These are phyloP conservation scores for Lindgomyces ingoldianus DNA, from an alignment of 495 filamentous ascomycete genomes.

Conservation along the genomic window DNA sequence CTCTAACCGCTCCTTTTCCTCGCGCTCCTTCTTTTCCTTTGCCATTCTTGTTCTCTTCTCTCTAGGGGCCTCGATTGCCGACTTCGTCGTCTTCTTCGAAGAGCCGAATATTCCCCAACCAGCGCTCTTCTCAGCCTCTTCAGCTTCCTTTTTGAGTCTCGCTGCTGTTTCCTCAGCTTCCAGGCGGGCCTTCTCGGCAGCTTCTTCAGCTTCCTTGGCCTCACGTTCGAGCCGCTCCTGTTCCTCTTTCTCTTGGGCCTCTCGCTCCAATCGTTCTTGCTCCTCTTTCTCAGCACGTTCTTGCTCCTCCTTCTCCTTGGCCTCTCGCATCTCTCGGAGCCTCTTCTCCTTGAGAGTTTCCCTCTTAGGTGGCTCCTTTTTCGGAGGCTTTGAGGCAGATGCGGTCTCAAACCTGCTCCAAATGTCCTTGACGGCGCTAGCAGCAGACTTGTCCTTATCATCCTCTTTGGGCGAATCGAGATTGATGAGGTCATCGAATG, in stretches of 20 bases:
- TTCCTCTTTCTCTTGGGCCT: conserved; percentile 28
- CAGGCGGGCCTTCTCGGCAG: not conserved
- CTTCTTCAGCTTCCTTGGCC: conserved; percentile 18
- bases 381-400: conserved; percentile 5
- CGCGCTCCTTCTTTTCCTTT: conserved; percentile 22
- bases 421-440: conserved; percentile 11
- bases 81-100: conserved; percentile 12
- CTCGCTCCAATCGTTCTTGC: conserved; percentile 20
- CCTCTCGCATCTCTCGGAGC: not conserved
- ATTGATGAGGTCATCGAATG: conserved; percentile 26
- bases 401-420: conserved; percentile 15
- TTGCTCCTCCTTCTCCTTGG: conserved; percentile 18
- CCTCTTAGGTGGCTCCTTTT: conserved; percentile 16
- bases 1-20: conserved; percentile 21
- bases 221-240: conserved; percentile 21
- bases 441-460: not conserved
- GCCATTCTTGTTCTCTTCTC: conserved; percentile 9
- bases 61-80: conserved; percentile 9
- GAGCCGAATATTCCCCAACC: conserved; percentile 2
- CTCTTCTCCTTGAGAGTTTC: conserved; percentile 11
- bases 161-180: not conserved
- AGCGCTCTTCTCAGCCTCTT: conserved; percentile 3
- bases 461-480: conserved; percentile 24
- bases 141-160: not conserved
- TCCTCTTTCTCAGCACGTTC: conserved; percentile 13